Base-by-base conservation (phyloP, 1,139 yeast genomes). In the Lodderomyces jiufengensis region DNA sequence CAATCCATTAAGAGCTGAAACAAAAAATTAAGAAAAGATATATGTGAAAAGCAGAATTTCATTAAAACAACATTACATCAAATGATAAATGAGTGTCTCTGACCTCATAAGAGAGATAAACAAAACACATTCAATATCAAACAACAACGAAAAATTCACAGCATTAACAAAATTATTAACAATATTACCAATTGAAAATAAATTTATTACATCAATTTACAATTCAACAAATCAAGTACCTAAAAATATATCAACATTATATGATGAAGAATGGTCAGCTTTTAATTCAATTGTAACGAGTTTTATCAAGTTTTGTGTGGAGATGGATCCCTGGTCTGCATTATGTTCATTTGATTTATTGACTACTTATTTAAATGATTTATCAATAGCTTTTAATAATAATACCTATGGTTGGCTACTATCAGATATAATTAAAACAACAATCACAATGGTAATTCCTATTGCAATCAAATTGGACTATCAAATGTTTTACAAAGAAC, bases 331-430 rank as follows among this genome's bases (percentile, higher is more conserved):
- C 0, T 63, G 75, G 66, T 74, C 84, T 2, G 44, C 68, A 2
- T 53, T 72, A 8, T 70, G 65, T 24, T 76, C 85, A 10, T 82
- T 80, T 49, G 88, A 82, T 49, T 56, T 78, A 27, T 70, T 76
- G 45, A 66, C 80, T 5, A 59, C 59, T 18, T 78, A 66, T 46
- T 55, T 77, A 31, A 73, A 73, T 37, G 76, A 76, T 41, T 52
- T 83, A 29, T 72, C 84, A 9, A 59, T 74, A 5, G 84, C 87
- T 1, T 76, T 82, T 49, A 66, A 70, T 46, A 78, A 80, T 47
- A 59, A 57, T 34, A 59, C 56, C n/a, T 58, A 66, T 24, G 87
- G 85, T 3, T 63, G 66, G 26, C 52, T 73, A 16, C 49, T 83
- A 27, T 62, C 76, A n/a, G 50, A 54, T 1, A 54, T 76, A 2